Base-by-base conservation (phyloP, 2,329 filamentous ascomycete species). In the Fusarium foetens region DNA sequence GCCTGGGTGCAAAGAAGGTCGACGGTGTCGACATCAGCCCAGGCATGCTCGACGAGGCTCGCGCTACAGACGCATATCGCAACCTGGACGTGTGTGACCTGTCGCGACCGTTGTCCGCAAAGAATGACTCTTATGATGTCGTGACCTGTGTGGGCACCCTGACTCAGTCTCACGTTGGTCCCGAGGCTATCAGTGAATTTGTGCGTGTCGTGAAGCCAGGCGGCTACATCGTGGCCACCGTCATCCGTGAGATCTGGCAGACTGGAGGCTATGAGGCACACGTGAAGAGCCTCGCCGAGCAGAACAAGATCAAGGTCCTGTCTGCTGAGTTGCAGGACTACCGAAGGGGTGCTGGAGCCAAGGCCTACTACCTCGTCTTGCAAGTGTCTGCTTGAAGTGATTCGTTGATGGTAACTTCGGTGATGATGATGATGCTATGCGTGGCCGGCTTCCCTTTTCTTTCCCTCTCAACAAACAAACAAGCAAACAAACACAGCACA, bases 71-170 rank as follows among this genome's bases (percentile, higher is more conserved):
- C 5, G 82, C 82, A 27, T 89, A 89, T 76, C 80, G 81, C 23
- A 75, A 81, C 23, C 80, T 89, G 14, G 79, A 80, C 23, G 75
- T 81, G 6, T 83, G 80, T 3, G 87, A 89, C 72, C 77, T 89
- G 67, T 85, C 84, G 23, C 79, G 82, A 53, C 80, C 77, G 2
- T 80, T 89, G 19, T 73, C 80, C 7, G 76, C 78, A 41, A 66
- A 78, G 8, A 81, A 84, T 66, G 79, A 80, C 14, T 79, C 78
- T 5, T 89, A 88, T 70, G 86, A 88, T 55, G 83, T 84, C 8
- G 81, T 89, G 23, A 83, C 84, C 3, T 89, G 87, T 78, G 83
- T 85, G 29, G 87, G 87, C 31, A 89, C 86, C 6, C 83, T 89
- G 67, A 89, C 88, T 1, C 82, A 84, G 58, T 86, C 86, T 16